phyloP scores from a whole-genome alignment of 2,329 filamentous ascomycete species.

The Pseudogymnoascus sp. region DNA sequence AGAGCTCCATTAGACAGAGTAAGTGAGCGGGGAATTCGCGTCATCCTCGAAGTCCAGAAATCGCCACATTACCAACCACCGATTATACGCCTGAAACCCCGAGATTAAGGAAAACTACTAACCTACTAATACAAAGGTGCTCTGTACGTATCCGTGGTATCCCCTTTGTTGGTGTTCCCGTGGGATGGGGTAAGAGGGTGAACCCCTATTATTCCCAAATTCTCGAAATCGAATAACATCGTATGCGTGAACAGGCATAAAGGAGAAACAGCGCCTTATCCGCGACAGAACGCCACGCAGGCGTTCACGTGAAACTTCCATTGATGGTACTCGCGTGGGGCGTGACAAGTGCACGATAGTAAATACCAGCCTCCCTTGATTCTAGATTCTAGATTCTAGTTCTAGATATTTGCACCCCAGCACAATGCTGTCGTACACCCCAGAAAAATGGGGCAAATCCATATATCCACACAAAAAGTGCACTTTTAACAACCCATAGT shows the following conservation, averaged over 20 bases:
- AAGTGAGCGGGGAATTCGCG: neutral
- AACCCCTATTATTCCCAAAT: neutral
- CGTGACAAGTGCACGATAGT: neutral
- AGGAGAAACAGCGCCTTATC: neutral
- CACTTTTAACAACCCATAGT: neutral
- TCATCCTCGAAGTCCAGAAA: neutral
- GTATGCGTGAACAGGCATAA: neutral
- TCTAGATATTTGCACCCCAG: neutral
- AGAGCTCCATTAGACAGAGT: neutral
- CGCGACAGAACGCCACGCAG: neutral
- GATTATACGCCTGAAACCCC: neutral
- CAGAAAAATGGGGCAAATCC: neutral
- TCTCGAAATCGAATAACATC: neutral
- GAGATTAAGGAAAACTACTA: neutral
- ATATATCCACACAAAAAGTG: neutral
- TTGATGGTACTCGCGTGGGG: neutral
- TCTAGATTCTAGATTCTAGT: neutral
- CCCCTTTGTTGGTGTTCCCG: neutral
- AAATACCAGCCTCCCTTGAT: neutral
- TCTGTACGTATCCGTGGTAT: too few species aligned
- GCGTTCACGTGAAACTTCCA: neutral
- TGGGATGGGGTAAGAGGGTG: neutral
- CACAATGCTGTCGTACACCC: neutral
- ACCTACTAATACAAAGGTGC: neutral
- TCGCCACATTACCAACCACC: neutral